A percentile compares a stretch with the other conserved stretches of the same genome.
Conservation (phyloP, 129 eudicot species). For the Silybum marianum region DNA sequence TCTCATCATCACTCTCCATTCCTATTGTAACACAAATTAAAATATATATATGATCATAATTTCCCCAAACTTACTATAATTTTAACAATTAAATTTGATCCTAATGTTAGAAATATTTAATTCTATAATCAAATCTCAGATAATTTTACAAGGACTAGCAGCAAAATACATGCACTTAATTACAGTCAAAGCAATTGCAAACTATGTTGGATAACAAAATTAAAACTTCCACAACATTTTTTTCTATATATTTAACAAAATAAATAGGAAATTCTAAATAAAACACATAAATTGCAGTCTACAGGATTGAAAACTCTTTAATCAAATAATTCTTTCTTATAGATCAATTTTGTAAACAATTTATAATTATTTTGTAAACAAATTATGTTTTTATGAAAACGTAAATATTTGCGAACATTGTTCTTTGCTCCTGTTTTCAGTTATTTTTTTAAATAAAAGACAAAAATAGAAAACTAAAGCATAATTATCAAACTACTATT, state of each 20-base stretch:
- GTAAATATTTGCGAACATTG: background rate
- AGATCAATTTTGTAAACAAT: background rate
- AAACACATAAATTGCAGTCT: too few species aligned
- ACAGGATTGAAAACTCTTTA: too few species aligned
- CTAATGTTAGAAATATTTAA: background rate
- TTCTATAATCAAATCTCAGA: background rate
- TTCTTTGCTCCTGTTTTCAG: background rate
- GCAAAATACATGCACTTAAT: background rate
- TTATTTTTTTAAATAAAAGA: background rate
- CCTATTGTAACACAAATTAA: slow-evolving; percentile 39
- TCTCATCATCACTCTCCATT: slow-evolving; percentile 97
- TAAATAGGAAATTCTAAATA: too few species aligned
- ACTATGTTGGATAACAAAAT: background rate
- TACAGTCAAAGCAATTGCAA: background rate
- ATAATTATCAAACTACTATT: too few species aligned
- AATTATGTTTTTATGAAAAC: background rate
- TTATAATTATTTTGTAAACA: background rate
- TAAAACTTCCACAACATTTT: background rate
- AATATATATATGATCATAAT: too few species aligned
- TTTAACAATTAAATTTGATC: too few species aligned
- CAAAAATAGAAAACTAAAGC: background rate
- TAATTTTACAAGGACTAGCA: background rate
- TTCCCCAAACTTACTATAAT: background rate
- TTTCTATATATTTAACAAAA: background rate
- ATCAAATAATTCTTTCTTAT: too few species aligned